A percentile compares a stretch with the other conserved stretches of the same genome.
Conservation (phyloP, 371 early-diverging fungal species). For the Cokeromyces recurvatus region DNA sequence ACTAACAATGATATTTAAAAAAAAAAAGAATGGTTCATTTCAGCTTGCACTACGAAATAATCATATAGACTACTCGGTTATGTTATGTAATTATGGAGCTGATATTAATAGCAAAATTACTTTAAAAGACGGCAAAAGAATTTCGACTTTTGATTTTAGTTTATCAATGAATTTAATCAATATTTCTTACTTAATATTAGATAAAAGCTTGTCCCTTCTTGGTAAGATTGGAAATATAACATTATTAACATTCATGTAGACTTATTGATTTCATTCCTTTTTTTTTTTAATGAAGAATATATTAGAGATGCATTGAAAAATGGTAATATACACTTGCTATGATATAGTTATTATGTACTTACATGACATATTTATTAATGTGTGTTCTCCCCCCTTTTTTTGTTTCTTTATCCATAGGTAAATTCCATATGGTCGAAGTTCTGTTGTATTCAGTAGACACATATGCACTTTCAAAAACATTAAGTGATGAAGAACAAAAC, state of each 20-base stretch:
- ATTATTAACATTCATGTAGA: background rate
- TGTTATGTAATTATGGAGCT: constrained; percentile 49
- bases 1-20: no score
- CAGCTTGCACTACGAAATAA: constrained; percentile 44
- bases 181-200: constrained; percentile 51
- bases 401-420: constrained; percentile 14
- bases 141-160: constrained; percentile 34
- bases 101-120: constrained; percentile 17
- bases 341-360: no score
- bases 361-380: no score
- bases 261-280: no score
- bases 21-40: constrained; percentile 37
- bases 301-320: constrained; percentile 43
- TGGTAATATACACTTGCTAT: constrained; percentile 26
- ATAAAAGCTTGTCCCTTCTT: constrained; percentile 22
- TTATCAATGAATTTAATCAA: constrained; percentile 46
- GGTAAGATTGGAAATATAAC: constrained; percentile 19
- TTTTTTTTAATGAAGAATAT: constrained; percentile 31
- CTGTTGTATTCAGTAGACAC: constrained; percentile 24
- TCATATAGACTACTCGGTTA: constrained; percentile 51
- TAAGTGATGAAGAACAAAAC: constrained; percentile 21
- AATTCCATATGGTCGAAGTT: constrained; percentile 50
- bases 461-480: constrained; percentile 1
- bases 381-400: no score
- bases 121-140: constrained; percentile 22